These are phyloP conservation scores for Colletotrichum liaoningense DNA, from an alignment of 2,329 filamentous ascomycete genomes.

Conservation along the genomic window DNA sequence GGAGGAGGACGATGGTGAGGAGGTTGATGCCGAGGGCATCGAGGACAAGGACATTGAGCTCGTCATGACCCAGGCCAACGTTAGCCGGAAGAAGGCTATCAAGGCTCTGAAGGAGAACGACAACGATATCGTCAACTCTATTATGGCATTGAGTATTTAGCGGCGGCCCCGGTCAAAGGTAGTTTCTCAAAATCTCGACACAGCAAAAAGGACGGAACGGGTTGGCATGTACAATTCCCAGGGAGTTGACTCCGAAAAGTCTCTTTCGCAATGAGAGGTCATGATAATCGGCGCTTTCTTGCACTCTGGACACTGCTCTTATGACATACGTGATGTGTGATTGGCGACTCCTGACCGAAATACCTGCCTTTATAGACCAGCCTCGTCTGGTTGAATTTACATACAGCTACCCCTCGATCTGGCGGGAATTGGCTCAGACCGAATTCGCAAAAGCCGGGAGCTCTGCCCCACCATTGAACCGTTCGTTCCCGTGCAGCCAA, in stretches of 20 bases:
- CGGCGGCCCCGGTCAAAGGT: slow-evolving; percentile 18
- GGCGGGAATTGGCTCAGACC: slow-evolving; percentile 11
- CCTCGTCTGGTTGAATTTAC: neutral
- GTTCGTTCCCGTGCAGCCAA: neutral
- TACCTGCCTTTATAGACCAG: neutral
- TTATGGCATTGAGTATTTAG: slow-evolving; percentile 96
- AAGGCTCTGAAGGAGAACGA: slow-evolving; percentile 99
- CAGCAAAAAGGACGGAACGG: slow-evolving; percentile 38
- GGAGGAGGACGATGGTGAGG: slow-evolving; percentile 93
- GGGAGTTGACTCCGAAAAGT: slow-evolving; percentile 36
- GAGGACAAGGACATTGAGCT: slow-evolving; percentile 99
- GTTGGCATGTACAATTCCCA: slow-evolving; percentile 40
- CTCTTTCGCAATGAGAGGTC: slow-evolving; percentile 34
- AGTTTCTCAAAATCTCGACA: slow-evolving; percentile 31
- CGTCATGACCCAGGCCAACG: slow-evolving; percentile 97
- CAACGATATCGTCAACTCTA: slow-evolving; percentile 99
- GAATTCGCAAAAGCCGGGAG: slow-evolving; percentile 6
- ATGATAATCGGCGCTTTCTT: slow-evolving; percentile 25
- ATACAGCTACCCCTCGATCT: slow-evolving; percentile 24
- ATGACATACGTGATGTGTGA: neutral
- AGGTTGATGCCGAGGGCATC: slow-evolving; percentile 92
- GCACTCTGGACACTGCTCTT: neutral
- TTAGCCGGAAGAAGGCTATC: slow-evolving; percentile 97
- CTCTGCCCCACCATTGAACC: slow-evolving; percentile 29
- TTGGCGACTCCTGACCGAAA: neutral